Conservation (phyloP, 805 yeast species). For the Dipodascopsis tothii region DNA sequence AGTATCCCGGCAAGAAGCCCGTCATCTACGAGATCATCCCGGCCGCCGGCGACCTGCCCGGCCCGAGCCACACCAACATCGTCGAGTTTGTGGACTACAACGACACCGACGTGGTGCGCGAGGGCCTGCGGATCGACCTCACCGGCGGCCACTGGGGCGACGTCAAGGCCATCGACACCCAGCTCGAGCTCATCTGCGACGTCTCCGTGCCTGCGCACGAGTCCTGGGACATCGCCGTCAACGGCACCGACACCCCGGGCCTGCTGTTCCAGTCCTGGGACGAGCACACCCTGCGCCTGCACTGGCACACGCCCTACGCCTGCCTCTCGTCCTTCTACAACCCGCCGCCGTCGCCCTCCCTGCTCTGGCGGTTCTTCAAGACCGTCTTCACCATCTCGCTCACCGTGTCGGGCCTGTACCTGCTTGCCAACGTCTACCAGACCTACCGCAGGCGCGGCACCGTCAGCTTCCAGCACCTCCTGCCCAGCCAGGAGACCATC, state of each 20-base stretch:
- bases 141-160: conserved; percentile 68
- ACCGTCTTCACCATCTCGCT: not conserved
- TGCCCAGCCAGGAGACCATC: conserved; percentile 39
- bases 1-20: conserved; percentile 41
- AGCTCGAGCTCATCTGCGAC: conserved; percentile 29
- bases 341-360: not conserved
- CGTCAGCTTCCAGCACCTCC: no score
- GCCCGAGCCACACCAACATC: conserved; percentile 5
- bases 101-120: conserved; percentile 13
- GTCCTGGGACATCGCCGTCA: conserved; percentile 23
- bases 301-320: conserved; percentile 39
- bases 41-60: conserved; percentile 30
- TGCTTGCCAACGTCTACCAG: conserved; percentile 60
- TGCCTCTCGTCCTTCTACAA: conserved; percentile 26
- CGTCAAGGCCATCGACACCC: conserved; percentile 33
- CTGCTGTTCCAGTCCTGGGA: conserved; percentile 28
- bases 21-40: conserved; percentile 57
- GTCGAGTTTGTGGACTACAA: conserved; percentile 1
- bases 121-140: conserved; percentile 37
- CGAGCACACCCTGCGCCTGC: conserved; percentile 29
- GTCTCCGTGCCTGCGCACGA: conserved; percentile 19
- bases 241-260: conserved; percentile 15
- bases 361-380: not conserved
- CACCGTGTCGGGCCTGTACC: conserved; percentile 50
- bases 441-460: conserved; percentile 60